phyloP scores from a whole-genome alignment of 2,329 filamentous ascomycete genomes.

The Aspergillus hiratsukae region DNA sequence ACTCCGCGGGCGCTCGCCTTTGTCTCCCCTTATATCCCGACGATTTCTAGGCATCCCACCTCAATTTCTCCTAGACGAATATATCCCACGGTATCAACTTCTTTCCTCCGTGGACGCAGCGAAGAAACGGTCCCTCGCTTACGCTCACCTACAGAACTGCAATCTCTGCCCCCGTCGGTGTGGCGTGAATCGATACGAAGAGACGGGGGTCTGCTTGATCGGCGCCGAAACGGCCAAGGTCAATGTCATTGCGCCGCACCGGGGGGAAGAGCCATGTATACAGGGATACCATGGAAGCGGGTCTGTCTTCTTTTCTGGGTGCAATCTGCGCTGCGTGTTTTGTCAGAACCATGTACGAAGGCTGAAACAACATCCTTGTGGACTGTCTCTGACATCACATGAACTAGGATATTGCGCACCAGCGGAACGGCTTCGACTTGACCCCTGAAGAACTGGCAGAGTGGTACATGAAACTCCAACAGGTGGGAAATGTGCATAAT shows the following conservation, averaged over 20 bases:
- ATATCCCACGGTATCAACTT: constrained; percentile 67
- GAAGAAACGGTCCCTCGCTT: constrained; percentile 68
- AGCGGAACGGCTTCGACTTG: constrained; percentile 74
- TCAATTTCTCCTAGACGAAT: constrained; percentile 68
- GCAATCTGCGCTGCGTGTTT: constrained; percentile 67
- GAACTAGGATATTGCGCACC: constrained; percentile 66
- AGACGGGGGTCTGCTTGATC: constrained; percentile 72
- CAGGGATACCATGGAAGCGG: constrained; percentile 78
- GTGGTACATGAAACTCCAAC: constrained; percentile 79
- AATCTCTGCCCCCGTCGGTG: constrained; percentile 77
- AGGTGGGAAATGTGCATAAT: constrained; percentile 77
- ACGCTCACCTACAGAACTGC: constrained; percentile 71
- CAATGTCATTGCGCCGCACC: constrained; percentile 80
- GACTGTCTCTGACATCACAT: not conserved
- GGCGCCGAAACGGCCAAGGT: constrained; percentile 69
- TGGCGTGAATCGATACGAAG: constrained; percentile 75
- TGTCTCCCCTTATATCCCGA: constrained; percentile 10
- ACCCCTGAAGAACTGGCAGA: constrained; percentile 73
- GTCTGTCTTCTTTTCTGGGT: constrained; percentile 75
- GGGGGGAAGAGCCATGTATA: constrained; percentile 78
- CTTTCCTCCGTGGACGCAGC: constrained; percentile 65
- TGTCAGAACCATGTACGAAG: constrained; percentile 64
- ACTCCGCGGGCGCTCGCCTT: not conserved
- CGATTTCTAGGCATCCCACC: constrained; percentile 51
- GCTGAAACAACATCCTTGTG: not conserved